A percentile compares a stretch with the other conserved stretches of the same genome.
phyloP scores from a whole-genome alignment of 768 basidiomycete genomes.

The Leucosporidium yakuticum region DNA sequence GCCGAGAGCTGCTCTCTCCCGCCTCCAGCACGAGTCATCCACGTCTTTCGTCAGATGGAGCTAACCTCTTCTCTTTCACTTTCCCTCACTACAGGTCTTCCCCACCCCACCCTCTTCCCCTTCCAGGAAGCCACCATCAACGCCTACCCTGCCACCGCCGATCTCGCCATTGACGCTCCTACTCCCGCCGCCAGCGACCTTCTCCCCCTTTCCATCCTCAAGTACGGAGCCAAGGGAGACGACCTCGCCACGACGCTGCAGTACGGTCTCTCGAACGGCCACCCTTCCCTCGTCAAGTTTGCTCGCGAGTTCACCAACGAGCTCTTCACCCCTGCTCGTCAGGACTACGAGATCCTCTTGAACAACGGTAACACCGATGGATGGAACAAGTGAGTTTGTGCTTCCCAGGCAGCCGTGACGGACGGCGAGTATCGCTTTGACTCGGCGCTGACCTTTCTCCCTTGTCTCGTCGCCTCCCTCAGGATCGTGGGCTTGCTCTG shows the following conservation, averaged over 20 bases:
- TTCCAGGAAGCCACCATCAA: slow-evolving; percentile 43
- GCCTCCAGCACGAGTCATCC: too few species aligned
- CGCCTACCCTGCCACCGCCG: slow-evolving; percentile 7
- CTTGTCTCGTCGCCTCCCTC: too few species aligned
- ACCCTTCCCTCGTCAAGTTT: slow-evolving; percentile 55
- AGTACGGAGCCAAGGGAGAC: slow-evolving; percentile 50
- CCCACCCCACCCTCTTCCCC: slow-evolving; percentile 64
- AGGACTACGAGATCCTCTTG: slow-evolving; percentile 55
- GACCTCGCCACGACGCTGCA: slow-evolving; percentile 42
- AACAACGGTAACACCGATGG: slow-evolving; percentile 44
- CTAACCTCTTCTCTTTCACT: neutral
- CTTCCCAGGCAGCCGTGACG: too few species aligned
- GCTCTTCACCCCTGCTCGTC: slow-evolving; percentile 53
- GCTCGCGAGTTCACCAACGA: slow-evolving; percentile 54
- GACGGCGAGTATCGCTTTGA: too few species aligned
- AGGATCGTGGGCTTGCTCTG: too few species aligned
- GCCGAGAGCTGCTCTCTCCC: too few species aligned
- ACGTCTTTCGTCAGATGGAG: too few species aligned
- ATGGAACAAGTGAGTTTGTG: slow-evolving; percentile 52
- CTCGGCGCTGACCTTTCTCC: too few species aligned
- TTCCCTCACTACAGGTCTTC: slow-evolving; percentile 52
- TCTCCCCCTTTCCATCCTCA: slow-evolving; percentile 54
- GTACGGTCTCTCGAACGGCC: slow-evolving; percentile 49
- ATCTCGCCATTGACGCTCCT: neutral
- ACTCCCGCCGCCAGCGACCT: neutral